Evolutionary conservation across 225 moss, liverwort and hornwort species (phyloP).

Genomic region (Polytrichum commune): DNA sequence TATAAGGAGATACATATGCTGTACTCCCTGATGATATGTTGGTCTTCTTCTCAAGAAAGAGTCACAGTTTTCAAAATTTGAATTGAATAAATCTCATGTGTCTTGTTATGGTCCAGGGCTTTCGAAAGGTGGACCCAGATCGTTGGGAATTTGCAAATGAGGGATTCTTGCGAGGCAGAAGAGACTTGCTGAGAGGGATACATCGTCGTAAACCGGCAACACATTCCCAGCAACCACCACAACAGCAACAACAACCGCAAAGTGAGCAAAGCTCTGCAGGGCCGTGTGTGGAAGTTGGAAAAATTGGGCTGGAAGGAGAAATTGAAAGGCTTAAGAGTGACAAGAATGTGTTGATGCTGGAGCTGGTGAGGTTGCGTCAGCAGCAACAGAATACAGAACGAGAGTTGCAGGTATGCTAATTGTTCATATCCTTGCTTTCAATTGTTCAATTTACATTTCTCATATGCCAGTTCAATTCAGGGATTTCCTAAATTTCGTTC

Average conservation of each 20-base stretch:
- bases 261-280: constrained; percentile 35
- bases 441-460: not conserved
- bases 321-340: constrained; percentile 84
- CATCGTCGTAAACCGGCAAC: constrained; percentile 92
- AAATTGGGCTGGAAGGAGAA: constrained; percentile 92
- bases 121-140: constrained; percentile 98
- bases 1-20: not conserved
- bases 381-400: constrained; percentile 90
- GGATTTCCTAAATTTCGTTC: not conserved
- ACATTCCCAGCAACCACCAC: constrained; percentile 49
- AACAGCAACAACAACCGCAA: constrained; percentile 36
- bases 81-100: too few relatives aligned
- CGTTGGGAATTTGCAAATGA: constrained; percentile 99
- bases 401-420: constrained; percentile 49
- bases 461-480: not conserved
- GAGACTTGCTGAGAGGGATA: constrained; percentile 66
- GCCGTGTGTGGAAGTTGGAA: constrained; percentile 80
- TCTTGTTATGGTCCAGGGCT: constrained; percentile 53
- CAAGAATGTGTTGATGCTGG: constrained; percentile 90
- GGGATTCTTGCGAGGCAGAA: constrained; percentile 82
- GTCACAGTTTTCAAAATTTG: too few relatives aligned
- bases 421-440: not conserved
- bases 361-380: constrained; percentile 77
- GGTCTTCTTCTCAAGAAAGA: not conserved
- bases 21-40: not conserved